These are phyloP conservation scores for Mycena rebaudengoi DNA, from an alignment of 768 basidiomycete species.

Conservation along the genomic window DNA sequence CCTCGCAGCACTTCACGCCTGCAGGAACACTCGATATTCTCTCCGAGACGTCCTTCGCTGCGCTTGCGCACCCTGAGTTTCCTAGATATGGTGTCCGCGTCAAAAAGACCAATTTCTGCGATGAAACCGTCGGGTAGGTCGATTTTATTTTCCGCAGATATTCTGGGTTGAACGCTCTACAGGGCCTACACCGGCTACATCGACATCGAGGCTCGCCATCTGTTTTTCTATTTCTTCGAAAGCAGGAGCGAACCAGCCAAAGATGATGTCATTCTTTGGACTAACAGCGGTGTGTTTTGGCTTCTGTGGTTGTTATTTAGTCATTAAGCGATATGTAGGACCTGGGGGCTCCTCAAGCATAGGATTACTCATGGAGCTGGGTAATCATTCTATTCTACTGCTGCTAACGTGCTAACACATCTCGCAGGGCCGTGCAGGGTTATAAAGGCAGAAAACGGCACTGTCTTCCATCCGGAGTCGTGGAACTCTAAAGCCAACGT, in stretches of 20 bases:
- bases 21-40: too few relatives aligned
- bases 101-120: too few relatives aligned
- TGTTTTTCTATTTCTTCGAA: constrained; percentile 67
- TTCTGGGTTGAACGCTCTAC: too few relatives aligned
- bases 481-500: constrained; percentile 60
- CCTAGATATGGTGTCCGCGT: too few relatives aligned
- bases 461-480: constrained; percentile 51
- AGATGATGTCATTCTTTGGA: constrained; percentile 54
- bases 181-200: constrained; percentile 58
- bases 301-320: constrained; percentile 54
- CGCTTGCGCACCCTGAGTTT: too few relatives aligned
- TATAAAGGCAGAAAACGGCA: constrained; percentile 45
- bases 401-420: not conserved
- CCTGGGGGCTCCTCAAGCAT: constrained; percentile 38
- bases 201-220: constrained; percentile 54
- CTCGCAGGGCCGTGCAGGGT: constrained; percentile 56
- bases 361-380: constrained; percentile 64
- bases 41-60: too few relatives aligned
- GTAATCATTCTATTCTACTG: constrained; percentile 30
- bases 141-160: too few relatives aligned
- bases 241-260: constrained; percentile 48
- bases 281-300: constrained; percentile 47
- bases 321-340: constrained; percentile 61
- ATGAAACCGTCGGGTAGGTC: too few relatives aligned
- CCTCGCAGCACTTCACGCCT: too few relatives aligned